Evolutionary conservation across 352 stramenopile genomes (phyloP).

Genomic region (Ophiocytium majus): DNA sequence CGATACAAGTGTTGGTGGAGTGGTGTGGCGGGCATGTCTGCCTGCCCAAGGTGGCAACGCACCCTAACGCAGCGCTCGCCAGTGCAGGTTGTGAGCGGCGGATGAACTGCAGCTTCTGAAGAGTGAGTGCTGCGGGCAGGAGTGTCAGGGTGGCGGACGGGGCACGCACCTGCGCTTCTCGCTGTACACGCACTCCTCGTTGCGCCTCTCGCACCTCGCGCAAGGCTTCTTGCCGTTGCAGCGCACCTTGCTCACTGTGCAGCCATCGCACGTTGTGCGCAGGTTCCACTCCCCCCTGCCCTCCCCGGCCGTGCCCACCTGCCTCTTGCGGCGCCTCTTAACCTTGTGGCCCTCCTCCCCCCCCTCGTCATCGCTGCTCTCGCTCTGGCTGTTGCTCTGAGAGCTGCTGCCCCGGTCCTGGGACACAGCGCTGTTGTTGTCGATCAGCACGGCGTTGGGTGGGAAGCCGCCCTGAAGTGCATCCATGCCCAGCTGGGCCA

Average conservation of each 20-base stretch:
- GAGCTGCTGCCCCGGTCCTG: not conserved
- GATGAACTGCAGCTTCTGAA: no score
- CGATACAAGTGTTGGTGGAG: no score
- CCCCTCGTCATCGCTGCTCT: slow-evolving; percentile 14
- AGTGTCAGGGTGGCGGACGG: no score
- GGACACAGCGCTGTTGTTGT: not conserved
- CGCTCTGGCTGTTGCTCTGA: slow-evolving; percentile 5
- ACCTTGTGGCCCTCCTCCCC: not conserved
- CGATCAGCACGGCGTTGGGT: not conserved
- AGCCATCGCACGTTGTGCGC: slow-evolving; percentile 47
- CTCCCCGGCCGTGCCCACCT: slow-evolving; percentile 3
- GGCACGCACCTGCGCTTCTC: slow-evolving; percentile 30
- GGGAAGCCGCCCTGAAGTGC: not conserved
- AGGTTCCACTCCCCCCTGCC: slow-evolving; percentile 34
- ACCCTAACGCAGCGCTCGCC: no score
- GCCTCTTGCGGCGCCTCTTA: slow-evolving; percentile 5
- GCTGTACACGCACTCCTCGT: slow-evolving; percentile 42
- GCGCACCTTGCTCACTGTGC: slow-evolving; percentile 52
- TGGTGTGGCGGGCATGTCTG: no score
- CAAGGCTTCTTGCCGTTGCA: slow-evolving; percentile 47
- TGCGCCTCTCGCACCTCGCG: slow-evolving; percentile 23
- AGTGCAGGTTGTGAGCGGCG: no score
- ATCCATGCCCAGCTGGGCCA: not conserved
- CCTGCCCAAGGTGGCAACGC: no score
- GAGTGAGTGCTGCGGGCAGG: no score